Evolutionary conservation across 2,329 filamentous ascomycete species (phyloP), one percentile per base, ranked within the genome.

Genomic region (Paraphaeosphaeria sporulosa): DNA sequence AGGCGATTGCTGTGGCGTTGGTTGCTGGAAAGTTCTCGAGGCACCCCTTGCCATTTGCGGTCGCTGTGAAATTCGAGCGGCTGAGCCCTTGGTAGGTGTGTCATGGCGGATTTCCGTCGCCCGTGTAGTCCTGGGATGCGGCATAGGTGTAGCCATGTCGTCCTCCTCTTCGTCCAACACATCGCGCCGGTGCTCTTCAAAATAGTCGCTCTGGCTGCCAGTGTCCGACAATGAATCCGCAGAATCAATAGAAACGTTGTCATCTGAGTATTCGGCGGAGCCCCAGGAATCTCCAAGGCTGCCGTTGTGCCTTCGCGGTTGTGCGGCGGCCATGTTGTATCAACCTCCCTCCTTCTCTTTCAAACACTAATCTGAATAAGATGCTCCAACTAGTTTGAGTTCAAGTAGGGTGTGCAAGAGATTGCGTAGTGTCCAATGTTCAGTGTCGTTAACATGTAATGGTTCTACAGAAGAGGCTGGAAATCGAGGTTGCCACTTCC

Each of bases 231-330:
- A 32, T 15, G 71, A 71, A 48, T 69, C 71, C 7, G 63, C 68
- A 42, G 71, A 67, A 32, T 71, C 59, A 17, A 72, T 61, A 9
- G 73, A 76, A 3, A 63, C 65, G 19, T 62, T 68, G 19, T 62
- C 66, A 21, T 75, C 71, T 4, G 71, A 70, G 52, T 72, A 73
- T 19, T 73, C 67, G 25, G 70, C 70, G 25, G 72, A 70, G 53
- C 67, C 73, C 75, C 75, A 78, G 43, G 74, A 77, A 25, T 74
- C 73, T 17, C 71, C 72, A 8, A 78, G 67, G 50, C 71, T 76
- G 32, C 59, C 67, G 30, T 61, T 59, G 9, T 71, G 63, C 55
- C 61, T 65, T 2, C 59, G 68, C 23, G 70, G 57, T 30, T 58
- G 58, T 46, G 60, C 59, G 54, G 49, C 48, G 30, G 25, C 68